These are phyloP conservation scores for Oryza nivara DNA, from an alignment of 176 grass and related monocot genomes.

Conservation along the genomic window DNA sequence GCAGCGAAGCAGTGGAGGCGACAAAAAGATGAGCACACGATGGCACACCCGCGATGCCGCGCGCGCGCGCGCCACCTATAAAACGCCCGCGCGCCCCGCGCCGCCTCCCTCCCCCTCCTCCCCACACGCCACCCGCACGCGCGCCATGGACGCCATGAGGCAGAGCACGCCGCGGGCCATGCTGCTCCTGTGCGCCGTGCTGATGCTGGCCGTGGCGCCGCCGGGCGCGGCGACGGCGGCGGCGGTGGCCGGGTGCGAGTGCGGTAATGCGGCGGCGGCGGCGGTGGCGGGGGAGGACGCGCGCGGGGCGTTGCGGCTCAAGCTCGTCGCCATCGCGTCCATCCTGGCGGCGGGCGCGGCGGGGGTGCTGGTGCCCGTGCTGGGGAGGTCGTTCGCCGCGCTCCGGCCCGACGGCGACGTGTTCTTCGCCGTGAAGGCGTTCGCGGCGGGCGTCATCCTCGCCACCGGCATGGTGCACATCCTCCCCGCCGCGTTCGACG, in stretches of 20 bases:
- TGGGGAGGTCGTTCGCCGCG: slow-evolving; percentile 61
- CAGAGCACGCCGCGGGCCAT: not conserved
- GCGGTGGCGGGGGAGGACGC: slow-evolving; percentile 31
- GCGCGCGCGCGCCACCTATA: not conserved
- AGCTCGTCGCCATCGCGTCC: slow-evolving; percentile 59
- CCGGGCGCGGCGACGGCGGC: not conserved
- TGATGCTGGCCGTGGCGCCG: not conserved
- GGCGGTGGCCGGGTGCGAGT: not conserved
- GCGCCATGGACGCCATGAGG: slow-evolving; percentile 29
- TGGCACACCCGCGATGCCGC: not conserved
- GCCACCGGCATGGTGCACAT: slow-evolving; percentile 91
- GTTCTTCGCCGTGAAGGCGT: slow-evolving; percentile 84
- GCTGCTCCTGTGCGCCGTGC: not conserved
- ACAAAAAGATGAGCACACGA: slow-evolving; percentile 35
- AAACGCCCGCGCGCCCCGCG: slow-evolving; percentile 17
- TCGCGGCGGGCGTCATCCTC: slow-evolving; percentile 88
- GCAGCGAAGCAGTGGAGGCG: not conserved
- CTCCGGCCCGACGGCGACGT: slow-evolving; percentile 67
- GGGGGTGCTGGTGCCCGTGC: slow-evolving; percentile 66
- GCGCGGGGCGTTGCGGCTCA: slow-evolving; percentile 59
- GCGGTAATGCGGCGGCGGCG: slow-evolving; percentile 6
- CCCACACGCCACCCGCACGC: not conserved
- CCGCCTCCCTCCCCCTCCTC: slow-evolving; percentile 4
- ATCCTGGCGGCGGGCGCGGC: slow-evolving; percentile 62
- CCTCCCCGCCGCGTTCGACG: slow-evolving; percentile 74